A percentile compares a stretch with the other conserved stretches of the same genome.
These are phyloP conservation scores for Yamadazyma epiphylla DNA, from an alignment of 1,139 yeast species.

Conservation along the genomic window DNA sequence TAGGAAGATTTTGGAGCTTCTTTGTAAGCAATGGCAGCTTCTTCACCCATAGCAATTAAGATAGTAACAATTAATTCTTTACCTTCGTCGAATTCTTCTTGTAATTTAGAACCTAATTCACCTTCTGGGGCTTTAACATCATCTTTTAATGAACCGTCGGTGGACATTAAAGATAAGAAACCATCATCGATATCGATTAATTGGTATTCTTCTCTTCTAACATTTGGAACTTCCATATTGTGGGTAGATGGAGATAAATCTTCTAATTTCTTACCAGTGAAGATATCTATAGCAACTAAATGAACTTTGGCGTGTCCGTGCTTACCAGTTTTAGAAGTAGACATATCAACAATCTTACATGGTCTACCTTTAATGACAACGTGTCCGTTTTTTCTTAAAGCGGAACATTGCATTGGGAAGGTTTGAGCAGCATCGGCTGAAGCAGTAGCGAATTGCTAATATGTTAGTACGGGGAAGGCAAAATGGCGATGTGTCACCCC, in stretches of 20 bases:
- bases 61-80: slow-evolving; percentile 95
- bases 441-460: slow-evolving; percentile 91
- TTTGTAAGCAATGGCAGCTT: slow-evolving; percentile 96
- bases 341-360: slow-evolving; percentile 99
- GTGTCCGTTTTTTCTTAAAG: slow-evolving; percentile 99
- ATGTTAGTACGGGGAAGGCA: slow-evolving; percentile 26
- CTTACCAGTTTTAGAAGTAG: slow-evolving; percentile 99
- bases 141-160: slow-evolving; percentile 98
- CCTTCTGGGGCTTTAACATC: slow-evolving; percentile 98
- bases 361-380: slow-evolving; percentile 99
- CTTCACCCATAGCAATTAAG: slow-evolving; percentile 98
- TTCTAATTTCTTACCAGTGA: slow-evolving; percentile 99
- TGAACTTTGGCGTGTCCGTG: slow-evolving; percentile 99
- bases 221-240: slow-evolving; percentile 99
- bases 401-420: slow-evolving; percentile 99
- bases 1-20: slow-evolving; percentile 69
- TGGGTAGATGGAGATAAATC: slow-evolving; percentile 99
- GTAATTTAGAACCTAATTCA: slow-evolving; percentile 90
- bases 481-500: neutral
- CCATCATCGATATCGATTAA: slow-evolving; percentile 98
- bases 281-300: slow-evolving; percentile 96
- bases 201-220: slow-evolving; percentile 91
- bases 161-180: slow-evolving; percentile 93
- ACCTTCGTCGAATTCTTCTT: slow-evolving; percentile 93
- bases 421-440: slow-evolving; percentile 99